Evolutionary conservation across 2,329 filamentous ascomycete genomes (phyloP).

Genomic region (Thelonectria rubi): DNA sequence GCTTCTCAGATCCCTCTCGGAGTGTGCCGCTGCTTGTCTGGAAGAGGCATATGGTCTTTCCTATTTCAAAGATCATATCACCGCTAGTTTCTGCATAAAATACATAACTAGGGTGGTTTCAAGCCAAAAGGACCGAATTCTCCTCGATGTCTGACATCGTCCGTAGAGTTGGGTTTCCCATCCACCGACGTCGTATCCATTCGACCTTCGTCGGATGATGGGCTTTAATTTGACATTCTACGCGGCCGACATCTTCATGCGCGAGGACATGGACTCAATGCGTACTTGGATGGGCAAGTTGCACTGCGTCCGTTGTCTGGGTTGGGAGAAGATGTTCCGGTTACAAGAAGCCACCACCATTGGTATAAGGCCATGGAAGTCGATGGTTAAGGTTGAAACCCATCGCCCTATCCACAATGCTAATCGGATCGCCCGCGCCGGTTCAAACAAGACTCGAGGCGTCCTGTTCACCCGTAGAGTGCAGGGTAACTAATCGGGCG

Average conservation of each 20-base stretch:
- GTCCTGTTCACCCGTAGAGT: conserved; percentile 7
- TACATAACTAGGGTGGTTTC: background rate
- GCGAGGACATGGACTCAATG: too few species aligned
- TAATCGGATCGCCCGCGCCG: conserved; percentile 9
- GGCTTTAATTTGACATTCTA: too few species aligned
- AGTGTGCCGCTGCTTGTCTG: background rate
- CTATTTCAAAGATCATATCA: background rate
- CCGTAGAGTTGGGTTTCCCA: too few species aligned
- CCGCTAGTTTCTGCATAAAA: background rate
- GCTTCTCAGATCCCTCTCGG: too few species aligned
- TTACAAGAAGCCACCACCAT: background rate
- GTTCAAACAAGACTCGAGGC: conserved; percentile 6
- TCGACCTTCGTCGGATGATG: too few species aligned
- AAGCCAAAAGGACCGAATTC: too few species aligned
- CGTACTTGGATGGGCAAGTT: too few species aligned
- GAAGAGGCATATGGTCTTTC: background rate
- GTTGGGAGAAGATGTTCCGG: background rate
- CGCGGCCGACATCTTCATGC: too few species aligned
- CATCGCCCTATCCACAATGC: conserved; percentile 1
- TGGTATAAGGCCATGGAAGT: background rate
- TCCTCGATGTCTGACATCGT: background rate
- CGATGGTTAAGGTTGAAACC: background rate
- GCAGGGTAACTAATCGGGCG: conserved; percentile 9
- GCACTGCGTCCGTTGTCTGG: too few species aligned
- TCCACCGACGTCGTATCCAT: too few species aligned